Evolutionary conservation across 768 basidiomycete genomes (phyloP), one percentile per base, ranked within the genome.

Genomic region (Tricholoma flavovirens): DNA sequence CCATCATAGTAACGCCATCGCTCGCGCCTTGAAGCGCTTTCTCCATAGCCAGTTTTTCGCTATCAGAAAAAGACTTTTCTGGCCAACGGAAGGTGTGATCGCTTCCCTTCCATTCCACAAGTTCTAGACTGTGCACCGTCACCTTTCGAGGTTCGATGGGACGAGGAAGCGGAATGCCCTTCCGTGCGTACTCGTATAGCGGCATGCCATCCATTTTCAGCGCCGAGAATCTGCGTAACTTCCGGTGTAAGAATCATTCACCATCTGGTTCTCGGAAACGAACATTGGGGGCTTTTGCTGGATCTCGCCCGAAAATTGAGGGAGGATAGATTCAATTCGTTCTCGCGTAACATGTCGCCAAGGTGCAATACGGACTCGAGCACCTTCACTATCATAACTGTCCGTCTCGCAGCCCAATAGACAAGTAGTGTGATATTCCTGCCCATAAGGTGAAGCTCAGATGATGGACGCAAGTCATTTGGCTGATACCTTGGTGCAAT

Each of bases 201-300:
- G 93, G 93, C 69, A 82, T 91, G 1, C 97, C 97, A 61, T 98
- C 94, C 95, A 98, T 98, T 71, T 98, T 98, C 33, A 98, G 77
- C 1, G 97, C 97, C 9, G 97, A 98, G 72, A 95, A 99, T 67
- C 96, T 98, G 66, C 26, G 49, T 40, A 54, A 43, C 58, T 42
- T 56, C 14, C 8, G 21, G 42, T 40, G 45, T 45, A 56, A 53
- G 26, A 55, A 56, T 57, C 58, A 26, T 33, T 32, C 17, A 15
- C n/a, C 22, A 46, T 21, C 21, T 19, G 19, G 36, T 43, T 22
- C 51, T 51, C 30, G 49, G 50, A 49, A 24, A 64, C 75, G 46
- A 60, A 96, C 96, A 99, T 89, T 5, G 97, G 97, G 4, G 97
- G 97, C 1, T 84, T 79, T 70, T 99, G 97, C 56, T 80, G 74